Base-by-base conservation (phyloP, 2,329 filamentous ascomycete genomes). In the Dactylella cylindrospora region DNA sequence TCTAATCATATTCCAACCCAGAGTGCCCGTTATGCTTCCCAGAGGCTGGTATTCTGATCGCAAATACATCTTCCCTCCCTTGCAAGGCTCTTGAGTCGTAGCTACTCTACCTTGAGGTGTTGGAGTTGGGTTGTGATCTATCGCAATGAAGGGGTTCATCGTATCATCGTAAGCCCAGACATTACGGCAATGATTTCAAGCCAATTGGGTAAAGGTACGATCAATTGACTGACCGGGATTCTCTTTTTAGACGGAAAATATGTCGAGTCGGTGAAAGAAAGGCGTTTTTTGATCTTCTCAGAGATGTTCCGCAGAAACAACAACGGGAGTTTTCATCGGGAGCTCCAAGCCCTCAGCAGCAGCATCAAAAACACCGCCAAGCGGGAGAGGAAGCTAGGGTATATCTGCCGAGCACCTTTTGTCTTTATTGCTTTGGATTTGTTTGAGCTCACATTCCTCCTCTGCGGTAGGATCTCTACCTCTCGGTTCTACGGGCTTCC, bases 401-500 rank as follows among this genome's bases (percentile, higher is more conserved):
- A 61, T n/a, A 47, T 41, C 15, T 17, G 22, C 15, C 22, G 38
- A 26, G 44, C 28, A 20, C 17, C 23, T 7, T 28, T 15, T 33
- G 25, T 12, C 25, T 20, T 20, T 25, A 33, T 31, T 39, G 28
- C 17, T 12, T 23, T 12, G 9, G 22, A 3, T 7, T 5, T 50
- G 3, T 38, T 2, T 28, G 20, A 28, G 25, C 40, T 45, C 15
- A 54, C 35, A 35, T 31, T 10, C 12, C 15, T 8, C 17, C 22
- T 12, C 10, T 32, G 29, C 15, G 28, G 9, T 66, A 90, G 85
- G 88, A 95, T 70, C 86, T 95, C 69, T 84, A 95, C 68, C 79
- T 94, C 25, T 90, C 89, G 12, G 81, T 97, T 2, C 78, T 98
- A 25, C 88, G 88, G 69, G 89, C 90, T 13, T 89, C 90, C 8